A percentile compares a stretch with the other conserved stretches of the same genome.
Evolutionary conservation across 257 asterid species (phyloP).

Genomic region (Knoxia roxburghii): DNA sequence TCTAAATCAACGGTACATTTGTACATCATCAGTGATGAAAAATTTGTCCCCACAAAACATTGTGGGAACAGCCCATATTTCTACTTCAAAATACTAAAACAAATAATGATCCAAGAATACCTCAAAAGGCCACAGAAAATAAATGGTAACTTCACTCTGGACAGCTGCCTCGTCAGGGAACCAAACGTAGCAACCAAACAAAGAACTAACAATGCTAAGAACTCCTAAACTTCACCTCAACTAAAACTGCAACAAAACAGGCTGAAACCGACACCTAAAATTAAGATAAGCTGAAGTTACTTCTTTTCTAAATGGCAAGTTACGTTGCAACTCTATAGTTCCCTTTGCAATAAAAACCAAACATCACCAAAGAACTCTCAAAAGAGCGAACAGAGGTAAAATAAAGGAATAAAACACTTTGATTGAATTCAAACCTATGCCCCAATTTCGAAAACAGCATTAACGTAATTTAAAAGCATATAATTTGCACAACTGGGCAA

Average conservation of each 20-base stretch:
- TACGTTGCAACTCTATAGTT: not conserved
- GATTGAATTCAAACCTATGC: not conserved
- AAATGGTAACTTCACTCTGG: not conserved
- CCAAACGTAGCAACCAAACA: not conserved
- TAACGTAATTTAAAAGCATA: constrained; percentile 6
- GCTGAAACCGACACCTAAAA: not conserved
- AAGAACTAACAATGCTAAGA: not conserved
- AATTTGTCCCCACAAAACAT: not conserved
- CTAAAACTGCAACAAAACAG: not conserved
- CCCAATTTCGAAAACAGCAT: not conserved
- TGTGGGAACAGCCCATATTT: not conserved
- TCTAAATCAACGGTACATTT: not conserved
- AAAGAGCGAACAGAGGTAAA: not conserved
- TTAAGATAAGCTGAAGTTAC: not conserved
- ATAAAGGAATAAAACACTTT: not conserved
- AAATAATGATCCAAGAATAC: not conserved
- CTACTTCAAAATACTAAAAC: not conserved
- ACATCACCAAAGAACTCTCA: not conserved
- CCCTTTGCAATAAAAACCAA: not conserved
- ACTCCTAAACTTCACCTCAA: not conserved
- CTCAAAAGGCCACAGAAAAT: not conserved
- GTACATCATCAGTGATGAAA: not conserved
- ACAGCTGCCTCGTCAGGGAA: not conserved
- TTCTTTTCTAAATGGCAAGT: not conserved
- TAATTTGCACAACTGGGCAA: not conserved